Evolutionary conservation across 2,329 filamentous ascomycete genomes (phyloP).

Genomic region (Rutstroemia sydowiana): DNA sequence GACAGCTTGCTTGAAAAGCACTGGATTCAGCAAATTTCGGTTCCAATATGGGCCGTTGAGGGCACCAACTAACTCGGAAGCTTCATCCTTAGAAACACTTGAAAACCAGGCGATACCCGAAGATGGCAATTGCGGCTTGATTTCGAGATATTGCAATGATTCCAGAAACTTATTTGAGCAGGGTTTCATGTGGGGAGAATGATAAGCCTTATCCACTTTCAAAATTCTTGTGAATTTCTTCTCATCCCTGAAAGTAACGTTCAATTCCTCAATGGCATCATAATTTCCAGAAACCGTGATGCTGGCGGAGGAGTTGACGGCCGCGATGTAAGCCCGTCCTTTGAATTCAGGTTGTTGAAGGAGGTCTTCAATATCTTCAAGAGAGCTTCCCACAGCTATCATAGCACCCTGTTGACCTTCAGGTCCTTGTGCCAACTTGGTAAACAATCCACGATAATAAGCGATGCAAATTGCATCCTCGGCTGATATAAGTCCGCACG

Average conservation of each 20-base stretch:
- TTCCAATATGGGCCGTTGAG: conserved; percentile 32
- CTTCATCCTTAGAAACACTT: conserved; percentile 11
- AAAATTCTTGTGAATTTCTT: conserved; percentile 15
- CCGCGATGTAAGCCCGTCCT: conserved; percentile 23
- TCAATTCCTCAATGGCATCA: conserved; percentile 13
- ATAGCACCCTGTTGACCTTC: conserved; percentile 17
- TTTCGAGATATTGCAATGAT: not conserved
- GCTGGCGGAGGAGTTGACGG: conserved; percentile 22
- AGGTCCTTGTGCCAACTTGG: conserved; percentile 9
- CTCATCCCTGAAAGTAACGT: conserved; percentile 4
- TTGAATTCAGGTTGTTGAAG: not conserved
- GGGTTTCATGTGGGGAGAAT: conserved; percentile 21
- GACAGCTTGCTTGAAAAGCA: conserved; percentile 6
- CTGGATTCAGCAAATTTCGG: conserved; percentile 31
- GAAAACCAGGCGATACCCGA: conserved; percentile 33
- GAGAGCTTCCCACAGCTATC: conserved; percentile 20
- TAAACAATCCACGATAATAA: conserved; percentile 14
- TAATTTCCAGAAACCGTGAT: conserved; percentile 26
- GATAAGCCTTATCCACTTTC: conserved; percentile 23
- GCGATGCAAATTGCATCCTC: conserved; percentile 26
- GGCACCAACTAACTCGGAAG: too few species aligned
- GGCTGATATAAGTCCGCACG: conserved; percentile 29
- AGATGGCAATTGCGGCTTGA: not conserved
- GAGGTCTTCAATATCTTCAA: conserved; percentile 17
- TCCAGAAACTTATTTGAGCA: conserved; percentile 15